Conservation (phyloP, 495 filamentous ascomycete species). For the Aspergillus olivimuriae region DNA sequence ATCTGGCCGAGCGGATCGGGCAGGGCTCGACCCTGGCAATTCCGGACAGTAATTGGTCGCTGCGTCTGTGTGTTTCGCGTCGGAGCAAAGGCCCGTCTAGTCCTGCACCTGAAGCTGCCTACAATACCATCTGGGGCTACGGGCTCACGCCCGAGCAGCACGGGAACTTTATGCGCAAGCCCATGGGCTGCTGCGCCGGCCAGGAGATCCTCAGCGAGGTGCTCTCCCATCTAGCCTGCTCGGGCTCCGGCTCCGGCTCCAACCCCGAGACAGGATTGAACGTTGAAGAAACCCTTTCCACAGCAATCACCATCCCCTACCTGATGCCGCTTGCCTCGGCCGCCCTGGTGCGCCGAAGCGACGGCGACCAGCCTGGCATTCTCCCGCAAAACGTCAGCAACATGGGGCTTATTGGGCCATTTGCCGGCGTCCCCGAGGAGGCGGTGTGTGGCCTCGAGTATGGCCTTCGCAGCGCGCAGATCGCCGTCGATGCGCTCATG, state of each 20-base stretch:
- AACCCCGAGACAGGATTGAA: too few relatives aligned
- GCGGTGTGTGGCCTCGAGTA: slow-evolving; percentile 29
- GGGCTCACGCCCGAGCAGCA: slow-evolving; percentile 14
- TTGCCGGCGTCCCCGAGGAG: slow-evolving; percentile 24
- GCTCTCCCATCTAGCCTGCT: slow-evolving; percentile 19
- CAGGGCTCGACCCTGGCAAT: slow-evolving; percentile 18
- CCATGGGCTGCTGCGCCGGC: slow-evolving; percentile 24
- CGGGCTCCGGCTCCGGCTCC: too few relatives aligned
- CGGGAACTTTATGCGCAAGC: slow-evolving; percentile 27
- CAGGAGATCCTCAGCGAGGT: slow-evolving; percentile 24
- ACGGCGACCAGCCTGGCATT: slow-evolving; percentile 23
- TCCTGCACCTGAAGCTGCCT: slow-evolving; percentile 6
- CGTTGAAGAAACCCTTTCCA: neutral
- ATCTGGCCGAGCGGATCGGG: slow-evolving; percentile 15
- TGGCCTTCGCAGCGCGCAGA: slow-evolving; percentile 25
- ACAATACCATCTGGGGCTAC: slow-evolving; percentile 28
- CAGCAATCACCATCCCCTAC: slow-evolving; percentile 8
- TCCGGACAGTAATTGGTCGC: slow-evolving; percentile 23
- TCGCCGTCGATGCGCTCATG: slow-evolving; percentile 20
- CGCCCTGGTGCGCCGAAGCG: slow-evolving; percentile 16
- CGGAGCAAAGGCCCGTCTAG: slow-evolving; percentile 22
- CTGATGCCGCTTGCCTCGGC: slow-evolving; percentile 24
- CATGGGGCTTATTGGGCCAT: slow-evolving; percentile 28
- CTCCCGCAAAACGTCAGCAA: slow-evolving; percentile 23
- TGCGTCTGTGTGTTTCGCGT: slow-evolving; percentile 20